Evolutionary conservation across 805 yeast species (phyloP).

Genomic region (Pichia membranifaciens): DNA sequence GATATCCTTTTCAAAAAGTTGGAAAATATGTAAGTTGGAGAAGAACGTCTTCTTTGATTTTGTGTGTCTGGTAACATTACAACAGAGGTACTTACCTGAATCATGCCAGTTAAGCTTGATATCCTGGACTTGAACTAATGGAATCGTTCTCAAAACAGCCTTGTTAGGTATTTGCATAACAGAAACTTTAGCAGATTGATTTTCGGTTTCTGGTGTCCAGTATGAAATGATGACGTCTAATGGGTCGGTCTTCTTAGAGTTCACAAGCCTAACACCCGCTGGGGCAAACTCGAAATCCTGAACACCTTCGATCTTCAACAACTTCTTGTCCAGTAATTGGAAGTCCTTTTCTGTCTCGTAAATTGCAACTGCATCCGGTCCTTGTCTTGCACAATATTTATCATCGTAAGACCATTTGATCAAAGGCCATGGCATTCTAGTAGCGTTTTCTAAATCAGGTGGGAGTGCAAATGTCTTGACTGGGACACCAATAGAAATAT

Average conservation of each 20-base stretch:
- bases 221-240: conserved; percentile 70
- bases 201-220: conserved; percentile 91
- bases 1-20: conserved; percentile 77
- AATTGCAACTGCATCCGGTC: conserved; percentile 86
- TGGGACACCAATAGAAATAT: conserved; percentile 73
- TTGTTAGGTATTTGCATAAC: conserved; percentile 82
- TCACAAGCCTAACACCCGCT: conserved; percentile 64
- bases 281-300: conserved; percentile 96
- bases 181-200: conserved; percentile 93
- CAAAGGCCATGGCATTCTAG: conserved; percentile 87
- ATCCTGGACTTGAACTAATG: conserved; percentile 89
- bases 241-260: conserved; percentile 43
- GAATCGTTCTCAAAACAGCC: conserved; percentile 80
- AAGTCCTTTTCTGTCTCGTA: conserved; percentile 72
- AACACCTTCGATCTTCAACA: conserved; percentile 75
- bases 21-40: conserved; percentile 89
- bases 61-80: conserved; percentile 94
- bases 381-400: conserved; percentile 89
- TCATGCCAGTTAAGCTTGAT: conserved; percentile 93
- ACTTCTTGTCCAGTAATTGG: conserved; percentile 79
- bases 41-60: conserved; percentile 89
- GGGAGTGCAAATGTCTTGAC: conserved; percentile 88
- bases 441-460: conserved; percentile 58
- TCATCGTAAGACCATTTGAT: conserved; percentile 94
- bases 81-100: conserved; percentile 76